Percentiles rank a stretch among this genome's conserved stretches.
These are phyloP conservation scores for Botrytis cinerea DNA, from an alignment of 2,329 filamentous ascomycete genomes.

Conservation along the genomic window DNA sequence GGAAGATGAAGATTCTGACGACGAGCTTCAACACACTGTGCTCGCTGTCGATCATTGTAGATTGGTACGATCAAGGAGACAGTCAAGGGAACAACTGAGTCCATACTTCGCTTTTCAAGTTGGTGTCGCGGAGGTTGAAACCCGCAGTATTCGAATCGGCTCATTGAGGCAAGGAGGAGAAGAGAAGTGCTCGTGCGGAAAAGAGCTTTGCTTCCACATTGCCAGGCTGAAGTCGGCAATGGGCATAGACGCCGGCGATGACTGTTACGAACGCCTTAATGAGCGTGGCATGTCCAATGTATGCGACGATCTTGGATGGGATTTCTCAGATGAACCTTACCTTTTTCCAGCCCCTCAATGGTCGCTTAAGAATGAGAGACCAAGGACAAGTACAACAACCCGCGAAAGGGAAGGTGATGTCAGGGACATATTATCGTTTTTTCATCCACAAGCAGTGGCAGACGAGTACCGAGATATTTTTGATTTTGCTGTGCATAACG, in stretches of 20 bases:
- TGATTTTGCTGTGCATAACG: constrained; percentile 29
- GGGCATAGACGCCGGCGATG: constrained; percentile 5
- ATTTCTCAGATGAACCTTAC: constrained; percentile 33
- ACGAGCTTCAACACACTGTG: constrained; percentile 33
- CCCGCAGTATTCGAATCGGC: constrained; percentile 35
- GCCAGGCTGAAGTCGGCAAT: constrained; percentile 20
- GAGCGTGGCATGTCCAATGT: constrained; percentile 34
- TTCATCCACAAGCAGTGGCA: constrained; percentile 29
- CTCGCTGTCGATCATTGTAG: constrained; percentile 34
- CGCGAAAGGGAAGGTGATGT: constrained; percentile 30
- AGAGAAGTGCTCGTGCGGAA: constrained; percentile 33
- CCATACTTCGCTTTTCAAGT: constrained; percentile 38
- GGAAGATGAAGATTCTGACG: constrained; percentile 20
- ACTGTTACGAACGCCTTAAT: constrained; percentile 34
- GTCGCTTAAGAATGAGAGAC: constrained; percentile 34
- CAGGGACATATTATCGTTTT: constrained; percentile 39
- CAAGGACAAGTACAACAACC: not conserved
- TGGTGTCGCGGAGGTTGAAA: constrained; percentile 35
- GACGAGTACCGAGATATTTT: constrained; percentile 38
- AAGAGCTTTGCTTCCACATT: constrained; percentile 32
- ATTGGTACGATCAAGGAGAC: constrained; percentile 10
- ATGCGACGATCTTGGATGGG: constrained; percentile 37
- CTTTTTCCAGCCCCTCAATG: constrained; percentile 32
- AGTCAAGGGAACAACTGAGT: not conserved
- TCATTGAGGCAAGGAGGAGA: constrained; percentile 24